phyloP scores from a whole-genome alignment of 305 asterid species.

The Fraxinus angustifolia region DNA sequence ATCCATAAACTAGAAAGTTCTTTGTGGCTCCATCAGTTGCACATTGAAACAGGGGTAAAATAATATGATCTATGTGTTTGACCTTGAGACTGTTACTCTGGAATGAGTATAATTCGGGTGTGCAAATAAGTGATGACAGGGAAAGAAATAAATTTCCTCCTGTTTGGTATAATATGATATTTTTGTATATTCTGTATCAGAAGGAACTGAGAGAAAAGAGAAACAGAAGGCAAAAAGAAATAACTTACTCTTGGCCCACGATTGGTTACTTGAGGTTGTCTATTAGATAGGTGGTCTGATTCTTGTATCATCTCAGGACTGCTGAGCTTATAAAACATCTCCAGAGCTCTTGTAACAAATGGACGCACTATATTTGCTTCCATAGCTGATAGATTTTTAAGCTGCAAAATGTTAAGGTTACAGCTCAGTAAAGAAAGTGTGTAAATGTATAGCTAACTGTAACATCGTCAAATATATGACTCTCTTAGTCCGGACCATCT shows the following conservation, averaged over 20 bases:
- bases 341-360: conserved; percentile 78
- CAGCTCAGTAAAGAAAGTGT: conserved; percentile 1
- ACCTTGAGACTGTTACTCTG: background rate
- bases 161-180: background rate
- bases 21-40: background rate
- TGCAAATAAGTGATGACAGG: background rate
- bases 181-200: background rate
- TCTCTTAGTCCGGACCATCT: background rate
- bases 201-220: background rate
- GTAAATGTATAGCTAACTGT: background rate
- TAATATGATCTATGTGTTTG: conserved; percentile 2
- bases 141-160: background rate
- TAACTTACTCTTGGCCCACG: conserved; percentile 77
- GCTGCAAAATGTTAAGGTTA: conserved; percentile 49
- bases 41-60: background rate
- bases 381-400: conserved; percentile 84
- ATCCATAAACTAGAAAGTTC: background rate
- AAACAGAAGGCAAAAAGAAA: background rate
- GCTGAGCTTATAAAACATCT: conserved; percentile 64
- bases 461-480: background rate
- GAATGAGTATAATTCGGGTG: background rate
- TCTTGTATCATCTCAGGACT: conserved; percentile 77
- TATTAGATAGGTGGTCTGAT: conserved; percentile 46
- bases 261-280: conserved; percentile 65
- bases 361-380: conserved; percentile 94